Evolutionary conservation across 208 protist genomes (phyloP), one percentile per base, ranked within the genome.

Genomic region (Trichomonas vaginalis): DNA sequence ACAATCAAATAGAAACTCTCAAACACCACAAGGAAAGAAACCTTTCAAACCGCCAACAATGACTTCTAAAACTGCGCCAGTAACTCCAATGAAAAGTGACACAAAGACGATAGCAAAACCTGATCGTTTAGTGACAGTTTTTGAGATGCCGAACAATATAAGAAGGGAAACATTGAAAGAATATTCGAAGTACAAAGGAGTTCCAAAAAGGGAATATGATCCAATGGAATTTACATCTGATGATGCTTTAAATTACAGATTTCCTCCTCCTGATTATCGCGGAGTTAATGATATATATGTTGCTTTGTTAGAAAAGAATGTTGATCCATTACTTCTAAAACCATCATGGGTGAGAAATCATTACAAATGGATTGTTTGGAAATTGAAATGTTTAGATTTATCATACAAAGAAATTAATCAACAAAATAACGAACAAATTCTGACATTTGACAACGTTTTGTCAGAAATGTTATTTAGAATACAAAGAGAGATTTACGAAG

Each of bases 341-440:
- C 86, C 86, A 39, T 48, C 14, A 8, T 92, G 86, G 86, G 45
- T 92, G 1, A 48, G n/a, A 51, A 92, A 92, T 39, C 86, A 92
- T 39, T 92, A 92, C 15, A 92, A 92, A 92, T 92, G 86, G 86
- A 92, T 92, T 39, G 86, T 92, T 39, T 92, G 86, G 86, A 92
- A 92, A 39, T 32, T 92, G 1, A 92, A 39, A 39, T 48, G 45
- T 32, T 39, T 92, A 1, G 86, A 92, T 51, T 9, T 92, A 12
- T 48, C 45, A 35, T 92, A 92, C n/a, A 42, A 42, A 92, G 27
- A 92, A 32, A 48, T 48, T 35, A 83, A 35, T 83, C 21, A 8
- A 70, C 21, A 6, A 70, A 70, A 70, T 70, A 27, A 70, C n/a
- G 14, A 23, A 92, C 39, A 48, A 51, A 17, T 92, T 21, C 32